Evolutionary conservation across 2,329 filamentous ascomycete species (phyloP), one percentile per base, ranked within the genome.

Genomic region (Penicillium brevicompactum): DNA sequence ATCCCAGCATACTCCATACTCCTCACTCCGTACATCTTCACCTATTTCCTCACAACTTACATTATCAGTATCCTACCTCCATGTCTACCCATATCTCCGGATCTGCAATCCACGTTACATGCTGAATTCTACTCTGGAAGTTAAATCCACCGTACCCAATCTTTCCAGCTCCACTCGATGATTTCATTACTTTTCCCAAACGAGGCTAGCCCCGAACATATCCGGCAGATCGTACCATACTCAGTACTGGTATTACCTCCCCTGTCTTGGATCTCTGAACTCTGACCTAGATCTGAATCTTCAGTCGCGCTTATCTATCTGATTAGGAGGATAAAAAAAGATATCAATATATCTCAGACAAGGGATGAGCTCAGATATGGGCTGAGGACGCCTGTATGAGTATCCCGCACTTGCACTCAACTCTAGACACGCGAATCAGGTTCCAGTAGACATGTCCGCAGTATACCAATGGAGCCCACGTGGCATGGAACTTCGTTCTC

Each of bases 131-230:
- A 27, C 24, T 8, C 24, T 27, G 31, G 9, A 34, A 34, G 13
- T 34, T 34, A 37, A 37, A 37, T 37, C 6, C 34, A 37, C 31
- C 11, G 34, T 44, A 31, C 38, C 30, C 40, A 41, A 32, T 32
- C 32, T 50, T 22, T 54, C 34, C 44, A 59, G 59, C 16, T 54
- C 34, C 48, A 59, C 57, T 59, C 58, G 49, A 64, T 64, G 58
- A 64, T 63, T 57, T 61, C 58, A 64, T 53, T 47, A 52, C 34
- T 43, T 46, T 22, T 31, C 42, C 14, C 53, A 22, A 51, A 41
- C 22, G 45, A 38, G 31, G 24, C 37, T 31, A 41, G 44, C 27
- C 27, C 52, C 57, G 58, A 61, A 58, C 24, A 55, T 46, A 59
- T 60, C 48, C 55, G 54, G 9, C 13, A 46, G 51, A 53, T 48